These are phyloP conservation scores for Trichoderma sp. DNA, from an alignment of 2,329 filamentous ascomycete species.

Conservation along the genomic window DNA sequence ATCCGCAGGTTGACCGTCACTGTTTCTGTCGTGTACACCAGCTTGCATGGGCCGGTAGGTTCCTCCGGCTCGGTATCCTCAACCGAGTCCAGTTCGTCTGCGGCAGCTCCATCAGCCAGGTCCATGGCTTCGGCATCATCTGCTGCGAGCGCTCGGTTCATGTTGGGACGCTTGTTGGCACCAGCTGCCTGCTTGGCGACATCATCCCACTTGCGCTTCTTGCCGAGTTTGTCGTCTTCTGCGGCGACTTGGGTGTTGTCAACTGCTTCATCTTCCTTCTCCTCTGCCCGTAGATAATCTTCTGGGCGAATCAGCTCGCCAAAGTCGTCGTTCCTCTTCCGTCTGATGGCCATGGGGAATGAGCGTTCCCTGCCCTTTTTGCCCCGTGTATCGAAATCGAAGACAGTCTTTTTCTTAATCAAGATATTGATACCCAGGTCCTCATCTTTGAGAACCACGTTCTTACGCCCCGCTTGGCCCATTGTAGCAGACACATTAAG, in stretches of 20 bases:
- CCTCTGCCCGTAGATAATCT: conserved; percentile 89
- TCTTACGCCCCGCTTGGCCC: conserved; percentile 79
- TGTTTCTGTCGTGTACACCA: conserved; percentile 60
- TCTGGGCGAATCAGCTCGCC: conserved; percentile 91
- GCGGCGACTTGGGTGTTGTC: conserved; percentile 41
- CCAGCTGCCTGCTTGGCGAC: conserved; percentile 36
- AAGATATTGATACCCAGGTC: conserved; percentile 90
- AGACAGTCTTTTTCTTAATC: conserved; percentile 81
- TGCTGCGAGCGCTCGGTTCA: conserved; percentile 40
- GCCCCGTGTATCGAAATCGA: conserved; percentile 86
- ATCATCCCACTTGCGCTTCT: conserved; percentile 94
- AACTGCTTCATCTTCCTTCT: conserved; percentile 72
- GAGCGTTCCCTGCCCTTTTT: conserved; percentile 91
- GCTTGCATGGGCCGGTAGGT: conserved; percentile 67
- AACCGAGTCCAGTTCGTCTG: conserved; percentile 57
- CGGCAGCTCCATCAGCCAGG: conserved; percentile 37
- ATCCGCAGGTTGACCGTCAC: conserved; percentile 71
- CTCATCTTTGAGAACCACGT: conserved; percentile 80
- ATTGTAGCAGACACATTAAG: conserved; percentile 84
- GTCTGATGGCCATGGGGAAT: conserved; percentile 80
- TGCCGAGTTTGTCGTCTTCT: conserved; percentile 66
- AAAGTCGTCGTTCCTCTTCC: conserved; percentile 82
- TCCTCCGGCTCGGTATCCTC: conserved; percentile 54
- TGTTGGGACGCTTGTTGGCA: conserved; percentile 59
- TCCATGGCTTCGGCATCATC: conserved; percentile 44